Evolutionary conservation across 345 rosid species (phyloP).

Genomic region (Lenwebbia sp.): DNA sequence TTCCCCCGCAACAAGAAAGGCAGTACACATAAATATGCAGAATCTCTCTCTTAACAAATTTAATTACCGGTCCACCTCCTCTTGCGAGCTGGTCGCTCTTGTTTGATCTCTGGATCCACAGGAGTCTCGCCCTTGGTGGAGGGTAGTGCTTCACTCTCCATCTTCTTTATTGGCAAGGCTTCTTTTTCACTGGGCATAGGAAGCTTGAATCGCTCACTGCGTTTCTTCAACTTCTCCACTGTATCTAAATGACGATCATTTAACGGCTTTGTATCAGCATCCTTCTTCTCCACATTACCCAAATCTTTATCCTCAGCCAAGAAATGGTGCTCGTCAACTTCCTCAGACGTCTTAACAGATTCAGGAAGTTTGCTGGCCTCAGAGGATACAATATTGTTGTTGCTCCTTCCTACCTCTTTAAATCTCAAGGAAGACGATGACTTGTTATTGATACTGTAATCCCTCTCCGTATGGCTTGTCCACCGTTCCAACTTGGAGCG

Average conservation of each 20-base stretch:
- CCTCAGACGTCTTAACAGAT: constrained; percentile 20
- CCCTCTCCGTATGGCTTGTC: constrained; percentile 91
- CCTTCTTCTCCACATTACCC: constrained; percentile 44
- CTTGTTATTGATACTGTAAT: constrained; percentile 40
- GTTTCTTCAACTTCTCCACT: constrained; percentile 93
- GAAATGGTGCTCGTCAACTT: constrained; percentile 26
- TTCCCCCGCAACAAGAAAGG: not conserved
- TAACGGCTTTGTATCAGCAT: constrained; percentile 32
- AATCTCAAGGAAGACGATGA: constrained; percentile 50
- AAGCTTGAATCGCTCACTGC: constrained; percentile 95
- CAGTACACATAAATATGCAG: not conserved
- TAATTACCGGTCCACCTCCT: constrained; percentile 80
- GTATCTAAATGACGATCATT: constrained; percentile 82
- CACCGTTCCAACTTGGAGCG: constrained; percentile 89
- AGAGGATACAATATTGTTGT: constrained; percentile 23
- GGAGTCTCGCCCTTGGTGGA: constrained; percentile 41
- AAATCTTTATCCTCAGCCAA: constrained; percentile 33
- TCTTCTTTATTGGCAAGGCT: constrained; percentile 36
- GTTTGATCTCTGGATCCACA: constrained; percentile 62
- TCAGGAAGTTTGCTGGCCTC: constrained; percentile 19
- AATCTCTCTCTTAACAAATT: not conserved
- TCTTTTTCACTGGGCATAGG: constrained; percentile 87
- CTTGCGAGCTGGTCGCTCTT: constrained; percentile 84
- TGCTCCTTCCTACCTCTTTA: constrained; percentile 42
- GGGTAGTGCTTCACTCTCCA: constrained; percentile 49